A percentile compares a stretch with the other conserved stretches of the same genome.
Evolutionary conservation across 225 moss, liverwort and hornwort species (phyloP).

Genomic region (Sphagnum contortum): DNA sequence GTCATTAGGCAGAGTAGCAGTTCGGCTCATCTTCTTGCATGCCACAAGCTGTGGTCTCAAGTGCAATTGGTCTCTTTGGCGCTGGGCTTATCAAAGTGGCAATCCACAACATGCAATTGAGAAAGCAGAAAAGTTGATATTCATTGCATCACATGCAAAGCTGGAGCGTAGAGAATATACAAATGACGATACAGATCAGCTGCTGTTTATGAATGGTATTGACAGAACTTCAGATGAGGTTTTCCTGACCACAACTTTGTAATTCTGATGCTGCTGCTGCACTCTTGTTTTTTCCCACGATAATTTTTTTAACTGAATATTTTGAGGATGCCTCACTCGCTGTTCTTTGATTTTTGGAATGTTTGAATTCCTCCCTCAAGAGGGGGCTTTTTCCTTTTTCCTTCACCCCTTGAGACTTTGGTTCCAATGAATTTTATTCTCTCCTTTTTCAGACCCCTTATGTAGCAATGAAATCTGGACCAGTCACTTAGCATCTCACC

Average conservation of each 20-base stretch:
- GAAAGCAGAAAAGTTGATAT: constrained; percentile 94
- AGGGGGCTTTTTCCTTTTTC: too few species aligned
- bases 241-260: constrained; percentile 81
- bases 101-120: constrained; percentile 80
- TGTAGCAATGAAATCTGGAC: too few species aligned
- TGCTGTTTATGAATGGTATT: constrained; percentile 76
- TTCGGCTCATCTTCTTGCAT: constrained; percentile 79
- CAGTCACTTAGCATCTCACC: too few species aligned
- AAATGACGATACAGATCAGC: constrained; percentile 74
- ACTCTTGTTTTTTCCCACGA: neutral
- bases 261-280: constrained; percentile 22
- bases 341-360: too few species aligned
- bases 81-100: constrained; percentile 71
- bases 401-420: too few species aligned
- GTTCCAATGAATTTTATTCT: too few species aligned
- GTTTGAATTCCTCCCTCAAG: too few species aligned
- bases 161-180: constrained; percentile 81
- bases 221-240: constrained; percentile 71
- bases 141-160: constrained; percentile 89
- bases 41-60: constrained; percentile 75
- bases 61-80: constrained; percentile 89
- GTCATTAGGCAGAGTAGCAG: constrained; percentile 73
- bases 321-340: too few species aligned
- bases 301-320: too few species aligned
- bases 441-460: too few species aligned